Conservation (phyloP, 495 filamentous ascomycete genomes). For the Trichoderma orchidacearum region DNA sequence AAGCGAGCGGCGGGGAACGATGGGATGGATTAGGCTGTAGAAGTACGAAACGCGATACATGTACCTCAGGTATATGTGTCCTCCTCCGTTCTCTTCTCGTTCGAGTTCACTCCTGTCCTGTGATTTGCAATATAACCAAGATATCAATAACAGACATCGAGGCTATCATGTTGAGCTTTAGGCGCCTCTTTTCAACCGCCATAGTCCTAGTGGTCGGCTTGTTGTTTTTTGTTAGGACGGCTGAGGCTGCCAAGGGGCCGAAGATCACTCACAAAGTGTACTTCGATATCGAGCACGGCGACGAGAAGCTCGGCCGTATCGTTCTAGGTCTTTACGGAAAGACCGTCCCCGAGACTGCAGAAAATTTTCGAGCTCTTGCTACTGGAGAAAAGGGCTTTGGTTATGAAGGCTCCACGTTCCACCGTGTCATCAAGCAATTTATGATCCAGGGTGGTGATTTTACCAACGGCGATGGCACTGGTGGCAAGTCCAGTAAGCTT, state of each 20-base stretch:
- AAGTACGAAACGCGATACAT: background rate
- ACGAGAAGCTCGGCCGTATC: constrained; percentile 69
- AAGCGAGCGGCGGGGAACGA: background rate
- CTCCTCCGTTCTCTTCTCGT: background rate
- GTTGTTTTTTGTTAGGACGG: constrained; percentile 58
- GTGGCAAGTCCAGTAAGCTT: constrained; percentile 82
- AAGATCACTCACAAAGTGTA: constrained; percentile 97
- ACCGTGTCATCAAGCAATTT: constrained; percentile 96
- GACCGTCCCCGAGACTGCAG: constrained; percentile 92
- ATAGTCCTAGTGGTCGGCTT: constrained; percentile 60
- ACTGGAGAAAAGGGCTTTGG: constrained; percentile 97
- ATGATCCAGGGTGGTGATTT: constrained; percentile 99
- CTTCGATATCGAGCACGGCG: constrained; percentile 90
- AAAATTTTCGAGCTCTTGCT: constrained; percentile 96
- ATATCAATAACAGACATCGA: background rate
- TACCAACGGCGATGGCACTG: constrained; percentile 89
- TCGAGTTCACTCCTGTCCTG: background rate
- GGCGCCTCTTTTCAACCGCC: constrained; percentile 48
- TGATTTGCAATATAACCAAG: background rate
- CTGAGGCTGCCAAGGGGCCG: constrained; percentile 71
- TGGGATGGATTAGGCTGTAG: background rate
- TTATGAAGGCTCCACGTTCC: constrained; percentile 90
- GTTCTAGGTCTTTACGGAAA: constrained; percentile 95
- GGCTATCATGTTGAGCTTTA: constrained; percentile 38
- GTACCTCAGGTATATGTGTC: background rate